phyloP scores from a whole-genome alignment of 352 stramenopile genomes.

The Phytophthora pisi region DNA sequence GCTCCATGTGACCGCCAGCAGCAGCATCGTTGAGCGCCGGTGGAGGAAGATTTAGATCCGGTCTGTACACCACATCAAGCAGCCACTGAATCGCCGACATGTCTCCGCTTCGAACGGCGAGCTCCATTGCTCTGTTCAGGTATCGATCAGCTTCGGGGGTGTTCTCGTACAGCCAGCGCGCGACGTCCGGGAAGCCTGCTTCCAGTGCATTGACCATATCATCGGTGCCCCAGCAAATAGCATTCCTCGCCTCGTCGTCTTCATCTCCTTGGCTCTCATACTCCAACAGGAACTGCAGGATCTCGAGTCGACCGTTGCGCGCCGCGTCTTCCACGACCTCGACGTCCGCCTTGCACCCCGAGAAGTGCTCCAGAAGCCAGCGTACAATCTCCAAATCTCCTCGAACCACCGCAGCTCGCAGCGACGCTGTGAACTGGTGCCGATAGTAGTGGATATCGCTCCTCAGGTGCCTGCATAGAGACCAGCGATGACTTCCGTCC shows the following conservation, averaged over 20 bases:
- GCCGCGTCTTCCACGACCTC: constrained; percentile 24
- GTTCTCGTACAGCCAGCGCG: constrained; percentile 20
- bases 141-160: constrained; percentile 3
- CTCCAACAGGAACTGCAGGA: constrained; percentile 20
- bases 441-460: constrained; percentile 17
- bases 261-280: background rate
- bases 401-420: background rate
- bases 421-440: constrained; percentile 17
- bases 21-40: constrained; percentile 18
- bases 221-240: constrained; percentile 19
- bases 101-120: constrained; percentile 1
- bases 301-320: constrained; percentile 9
- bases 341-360: constrained; percentile 12
- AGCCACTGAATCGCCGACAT: constrained; percentile 9
- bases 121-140: constrained; percentile 7
- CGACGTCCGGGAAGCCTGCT: constrained; percentile 5
- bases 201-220: constrained; percentile 15
- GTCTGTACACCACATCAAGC: constrained; percentile 14
- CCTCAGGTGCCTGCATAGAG: constrained; percentile 10
- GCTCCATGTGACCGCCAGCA: constrained; percentile 16
- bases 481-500: constrained; percentile 10
- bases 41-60: background rate
- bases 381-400: constrained; percentile 15
- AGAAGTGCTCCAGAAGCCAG: constrained; percentile 20
- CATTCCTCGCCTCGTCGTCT: constrained; percentile 1